These are phyloP conservation scores for Quambalaria eucalypti DNA, from an alignment of 1,284 basidiomycete species.

Conservation along the genomic window DNA sequence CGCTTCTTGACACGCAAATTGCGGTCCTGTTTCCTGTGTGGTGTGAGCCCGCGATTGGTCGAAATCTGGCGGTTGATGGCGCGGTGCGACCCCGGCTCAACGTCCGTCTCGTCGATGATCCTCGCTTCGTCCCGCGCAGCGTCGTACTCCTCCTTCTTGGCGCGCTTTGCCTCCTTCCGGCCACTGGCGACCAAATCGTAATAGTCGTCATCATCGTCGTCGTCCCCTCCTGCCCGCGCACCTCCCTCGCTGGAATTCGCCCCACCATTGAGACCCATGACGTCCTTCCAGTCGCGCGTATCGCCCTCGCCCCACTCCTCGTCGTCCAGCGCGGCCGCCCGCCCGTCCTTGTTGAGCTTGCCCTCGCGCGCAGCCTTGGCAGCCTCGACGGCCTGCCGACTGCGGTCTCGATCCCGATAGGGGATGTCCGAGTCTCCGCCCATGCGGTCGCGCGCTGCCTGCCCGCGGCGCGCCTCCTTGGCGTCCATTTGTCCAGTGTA, in stretches of 20 bases:
- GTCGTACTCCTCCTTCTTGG: slow-evolving; percentile 40
- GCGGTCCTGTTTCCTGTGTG: slow-evolving; percentile 36
- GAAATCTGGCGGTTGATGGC: slow-evolving; percentile 41
- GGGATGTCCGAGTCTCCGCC: slow-evolving; percentile 44
- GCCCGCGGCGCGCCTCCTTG: slow-evolving; percentile 15
- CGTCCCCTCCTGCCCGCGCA: slow-evolving; percentile 11
- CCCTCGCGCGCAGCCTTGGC: slow-evolving; percentile 30
- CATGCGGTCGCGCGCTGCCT: slow-evolving; percentile 24
- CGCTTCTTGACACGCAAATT: slow-evolving; percentile 46
- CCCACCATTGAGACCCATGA: slow-evolving; percentile 26
- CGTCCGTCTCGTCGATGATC: slow-evolving; percentile 25
- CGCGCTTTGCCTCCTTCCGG: slow-evolving; percentile 22
- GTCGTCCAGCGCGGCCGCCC: slow-evolving; percentile 8
- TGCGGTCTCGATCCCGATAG: slow-evolving; percentile 40
- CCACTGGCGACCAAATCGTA: slow-evolving; percentile 37
- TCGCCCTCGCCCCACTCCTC: slow-evolving; percentile 41
- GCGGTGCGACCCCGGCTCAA: slow-evolving; percentile 40
- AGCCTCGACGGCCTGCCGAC: slow-evolving; percentile 33
- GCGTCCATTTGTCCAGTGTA: slow-evolving; percentile 31
- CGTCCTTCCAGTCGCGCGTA: slow-evolving; percentile 34
- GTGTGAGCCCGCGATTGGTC: slow-evolving; percentile 44
- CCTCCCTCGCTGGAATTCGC: slow-evolving; percentile 7
- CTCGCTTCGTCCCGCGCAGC: slow-evolving; percentile 25
- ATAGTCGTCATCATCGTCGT: slow-evolving; percentile 35
- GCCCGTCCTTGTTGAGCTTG: slow-evolving; percentile 9